These are phyloP conservation scores for Tetradesmus obliquus DNA, from an alignment of 139 green algal species.

Conservation along the genomic window DNA sequence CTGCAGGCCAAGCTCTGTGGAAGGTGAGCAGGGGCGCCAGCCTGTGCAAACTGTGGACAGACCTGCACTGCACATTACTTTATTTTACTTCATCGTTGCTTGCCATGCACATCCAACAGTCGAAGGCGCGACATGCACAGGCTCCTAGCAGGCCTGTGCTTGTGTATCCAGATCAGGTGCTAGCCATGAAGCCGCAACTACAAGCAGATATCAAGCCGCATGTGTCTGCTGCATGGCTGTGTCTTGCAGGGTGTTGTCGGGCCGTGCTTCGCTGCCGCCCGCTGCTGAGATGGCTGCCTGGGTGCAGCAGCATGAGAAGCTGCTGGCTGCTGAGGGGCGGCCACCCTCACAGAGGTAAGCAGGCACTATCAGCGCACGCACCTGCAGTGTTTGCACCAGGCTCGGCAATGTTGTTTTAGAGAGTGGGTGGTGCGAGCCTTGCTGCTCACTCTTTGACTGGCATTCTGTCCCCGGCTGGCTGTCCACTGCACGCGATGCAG, in stretches of 20 bases:
- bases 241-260: background rate
- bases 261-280: background rate
- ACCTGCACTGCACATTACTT: no score
- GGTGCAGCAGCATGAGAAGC: background rate
- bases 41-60: no score
- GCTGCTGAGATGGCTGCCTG: background rate
- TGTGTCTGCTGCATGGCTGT: background rate
- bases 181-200: background rate
- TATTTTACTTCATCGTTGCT: background rate
- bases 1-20: conserved; percentile 63
- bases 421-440: background rate
- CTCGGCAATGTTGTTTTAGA: background rate
- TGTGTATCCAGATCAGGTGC: no score
- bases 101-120: background rate
- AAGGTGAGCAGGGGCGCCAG: conserved; percentile 25
- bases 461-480: no score
- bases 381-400: background rate
- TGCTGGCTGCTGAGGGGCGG: background rate
- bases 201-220: background rate
- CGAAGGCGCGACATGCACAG: background rate
- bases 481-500: no score
- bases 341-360: background rate
- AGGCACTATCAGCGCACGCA: background rate
- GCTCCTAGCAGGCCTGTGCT: background rate
- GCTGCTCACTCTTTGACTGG: background rate